phyloP scores from a whole-genome alignment of 495 filamentous ascomycete genomes.

The Daldinia vernicosa region DNA sequence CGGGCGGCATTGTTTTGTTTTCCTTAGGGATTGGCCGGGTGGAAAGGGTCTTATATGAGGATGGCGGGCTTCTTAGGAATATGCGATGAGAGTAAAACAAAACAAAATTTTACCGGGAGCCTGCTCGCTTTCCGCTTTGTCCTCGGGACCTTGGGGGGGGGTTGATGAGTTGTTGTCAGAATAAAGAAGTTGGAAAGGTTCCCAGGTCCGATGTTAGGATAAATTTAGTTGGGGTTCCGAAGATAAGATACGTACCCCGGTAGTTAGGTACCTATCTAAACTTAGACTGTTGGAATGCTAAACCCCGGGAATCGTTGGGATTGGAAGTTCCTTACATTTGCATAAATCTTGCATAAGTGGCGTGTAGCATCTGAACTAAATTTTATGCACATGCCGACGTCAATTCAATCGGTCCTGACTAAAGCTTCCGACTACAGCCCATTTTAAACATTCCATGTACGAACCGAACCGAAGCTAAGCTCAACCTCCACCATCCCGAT shows the following conservation, averaged over 20 bases:
- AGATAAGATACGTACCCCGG: constrained; percentile 26
- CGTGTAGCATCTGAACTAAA: neutral
- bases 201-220: constrained; percentile 19
- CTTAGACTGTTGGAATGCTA: neutral
- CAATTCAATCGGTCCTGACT: constrained; percentile 3
- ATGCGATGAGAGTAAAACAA: neutral
- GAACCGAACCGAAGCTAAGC: neutral
- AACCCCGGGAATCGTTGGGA: neutral
- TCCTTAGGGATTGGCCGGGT: constrained; percentile 1
- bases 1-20: constrained; percentile 46
- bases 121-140: constrained; percentile 4
- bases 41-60: neutral
- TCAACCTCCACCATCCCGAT: constrained; percentile 6
- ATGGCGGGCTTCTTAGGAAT: constrained; percentile 15
- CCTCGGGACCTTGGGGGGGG: constrained; percentile 6
- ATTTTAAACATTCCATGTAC: neutral
- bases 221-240: constrained; percentile 43
- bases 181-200: constrained; percentile 7
- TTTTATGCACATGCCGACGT: constrained; percentile 27
- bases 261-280: neutral
- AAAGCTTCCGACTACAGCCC: neutral
- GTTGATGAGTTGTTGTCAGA: constrained; percentile 14
- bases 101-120: constrained; percentile 7
- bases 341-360: neutral
- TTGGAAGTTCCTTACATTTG: neutral